Base-by-base conservation (phyloP, 495 filamentous ascomycete species). In the Cetradonia linearis region DNA sequence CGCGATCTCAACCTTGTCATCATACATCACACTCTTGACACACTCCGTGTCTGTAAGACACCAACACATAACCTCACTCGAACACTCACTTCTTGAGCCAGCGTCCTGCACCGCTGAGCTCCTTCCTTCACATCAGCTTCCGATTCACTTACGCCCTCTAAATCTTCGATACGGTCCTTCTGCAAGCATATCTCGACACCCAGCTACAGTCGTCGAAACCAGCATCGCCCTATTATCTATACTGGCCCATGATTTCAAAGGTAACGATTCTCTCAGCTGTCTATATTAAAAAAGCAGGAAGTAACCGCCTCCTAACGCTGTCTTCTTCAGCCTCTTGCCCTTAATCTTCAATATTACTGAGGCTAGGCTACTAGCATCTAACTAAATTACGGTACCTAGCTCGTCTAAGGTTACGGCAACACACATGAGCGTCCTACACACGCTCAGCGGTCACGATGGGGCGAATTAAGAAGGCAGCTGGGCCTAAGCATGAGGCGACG, bases 391-490 rank as follows among this genome's bases (percentile, higher is more conserved):
- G 11, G 5, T 25, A 18, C 3, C 13, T 10, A 42, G 27, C 58
- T 56, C 7, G 48, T 8, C n/a, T 14, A 56, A 14, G 53, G 30
- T 18, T 52, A 28, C 60, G 54, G 40, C 36, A 14, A 31, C 42
- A 61, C 77, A 76, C 70, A 81, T 81, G 78, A 73, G 73, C 71
- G 38, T 42, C 70, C 66, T 72, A 71, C 70, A 69, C 20, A 58
- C 66, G 34, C 58, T 58, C 40, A 62, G 69, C 63, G 66, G 67
- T 64, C 69, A 78, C 67, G 66, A 96, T 95, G 90, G 92, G 89
- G 81, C 91, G 86, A 84, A 98, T 98, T 74, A 92, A 89, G 74
- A 98, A 97, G 83, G 78, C 84, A 66, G 91, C 92, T 70, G 88
- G 88, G 70, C 77, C 85, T 66, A 92, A 93, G 73, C 93, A 98